Evolutionary conservation across 2,329 filamentous ascomycete species (phyloP), one percentile per base, ranked within the genome.

Genomic region (Colletotrichum shisoi): DNA sequence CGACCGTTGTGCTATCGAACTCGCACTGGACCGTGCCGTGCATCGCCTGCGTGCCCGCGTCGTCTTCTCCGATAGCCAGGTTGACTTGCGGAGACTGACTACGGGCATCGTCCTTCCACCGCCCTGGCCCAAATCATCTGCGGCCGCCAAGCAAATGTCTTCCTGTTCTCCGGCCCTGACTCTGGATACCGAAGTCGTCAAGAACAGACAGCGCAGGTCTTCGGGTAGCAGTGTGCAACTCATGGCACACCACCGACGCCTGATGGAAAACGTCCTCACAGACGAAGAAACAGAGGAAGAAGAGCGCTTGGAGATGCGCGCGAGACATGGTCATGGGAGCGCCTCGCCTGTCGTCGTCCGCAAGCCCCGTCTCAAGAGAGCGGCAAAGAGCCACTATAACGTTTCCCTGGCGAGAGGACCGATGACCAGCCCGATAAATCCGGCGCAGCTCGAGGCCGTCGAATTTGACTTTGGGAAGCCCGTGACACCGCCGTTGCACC

Each of bases 1-100:
- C 45, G 95, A 97, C 73, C 90, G 93, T 62, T 93, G 93, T 72
- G 92, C 93, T 3, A 92, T 97, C 62, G 94, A 98, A 76, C 80
- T 97, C 53, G 92, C 93, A 4, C 80, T 98, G 1, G 91, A 95
- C 74, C 83, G 86, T 21, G 90, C 91, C 2, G 90, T 94, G 1
- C 89, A 91, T 69, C 82, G 84, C 12, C 80, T 93, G 34, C 84
- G 90, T 37, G 86, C 89, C 3, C 82, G 88, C 4, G 87, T 92
- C 2, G 88, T 89, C 17, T 92, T 92, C 73, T 89, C 87, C 37
- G 83, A 86, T 58, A 88, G 86, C 70, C 87, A 90, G 69, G 83
- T 86, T 11, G 84, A 90, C 68, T 74, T 90, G 40, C 81, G 87
- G 9, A 79, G 82, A 19, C 75, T 86, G 53, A 76, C 73, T 12